These are phyloP conservation scores for Staphylotrichum tortipilum DNA, from an alignment of 495 filamentous ascomycete genomes.

Conservation along the genomic window DNA sequence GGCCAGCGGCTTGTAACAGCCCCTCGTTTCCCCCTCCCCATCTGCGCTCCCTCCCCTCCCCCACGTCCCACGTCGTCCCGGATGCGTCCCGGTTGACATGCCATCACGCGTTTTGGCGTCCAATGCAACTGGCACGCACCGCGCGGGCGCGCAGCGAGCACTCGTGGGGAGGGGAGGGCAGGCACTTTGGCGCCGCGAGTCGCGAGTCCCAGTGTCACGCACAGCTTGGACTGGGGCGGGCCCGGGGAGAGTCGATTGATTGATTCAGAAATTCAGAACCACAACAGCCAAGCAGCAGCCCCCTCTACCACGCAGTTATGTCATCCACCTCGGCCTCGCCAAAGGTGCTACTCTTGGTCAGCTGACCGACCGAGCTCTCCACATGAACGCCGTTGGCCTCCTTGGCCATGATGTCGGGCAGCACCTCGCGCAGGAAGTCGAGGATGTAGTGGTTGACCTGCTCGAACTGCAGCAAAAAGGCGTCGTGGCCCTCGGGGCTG, in stretches of 20 bases:
- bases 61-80: no score
- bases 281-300: no score
- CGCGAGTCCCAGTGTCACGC: no score
- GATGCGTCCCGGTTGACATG: no score
- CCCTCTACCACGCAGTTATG: constrained; percentile 91
- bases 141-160: no score
- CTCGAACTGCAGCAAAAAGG: constrained; percentile 92
- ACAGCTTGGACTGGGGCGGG: not conserved
- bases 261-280: not conserved
- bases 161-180: no score
- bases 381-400: constrained; percentile 41
- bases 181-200: no score
- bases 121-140: not conserved
- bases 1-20: not conserved
- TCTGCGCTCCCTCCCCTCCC: no score
- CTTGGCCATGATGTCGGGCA: constrained; percentile 78
- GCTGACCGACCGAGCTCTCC: constrained; percentile 36
- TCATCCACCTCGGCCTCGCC: constrained; percentile 95
- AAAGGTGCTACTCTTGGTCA: constrained; percentile 78
- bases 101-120: no score
- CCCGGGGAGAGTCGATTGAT: not conserved
- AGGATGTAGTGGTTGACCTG: constrained; percentile 88
- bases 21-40: no score
- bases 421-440: constrained; percentile 68
- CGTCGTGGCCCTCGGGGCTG: constrained; percentile 90